Percentiles rank a stretch among this genome's conserved stretches.
Evolutionary conservation across 208 protist species (phyloP).

Genomic region (Leishmania turanica): DNA sequence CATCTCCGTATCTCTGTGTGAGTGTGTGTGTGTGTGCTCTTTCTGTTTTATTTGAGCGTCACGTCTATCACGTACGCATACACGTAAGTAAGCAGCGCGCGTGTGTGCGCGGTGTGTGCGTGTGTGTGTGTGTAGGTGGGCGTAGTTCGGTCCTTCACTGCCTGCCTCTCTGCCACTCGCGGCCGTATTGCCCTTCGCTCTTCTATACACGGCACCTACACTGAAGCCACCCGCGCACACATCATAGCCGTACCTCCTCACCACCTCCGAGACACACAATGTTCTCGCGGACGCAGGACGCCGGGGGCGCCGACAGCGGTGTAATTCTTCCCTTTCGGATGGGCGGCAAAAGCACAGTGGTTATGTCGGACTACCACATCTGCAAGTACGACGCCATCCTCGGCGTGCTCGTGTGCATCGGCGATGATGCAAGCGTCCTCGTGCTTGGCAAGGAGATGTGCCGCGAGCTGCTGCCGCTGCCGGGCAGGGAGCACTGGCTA

Average conservation of each 20-base stretch:
- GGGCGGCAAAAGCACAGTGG: constrained; percentile 54
- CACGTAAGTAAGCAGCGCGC: too few relatives aligned
- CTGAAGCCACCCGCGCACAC: neutral
- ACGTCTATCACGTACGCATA: too few relatives aligned
- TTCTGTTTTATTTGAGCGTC: neutral
- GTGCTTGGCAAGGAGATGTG: constrained; percentile 68
- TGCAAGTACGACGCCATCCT: constrained; percentile 78
- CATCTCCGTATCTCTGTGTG: neutral
- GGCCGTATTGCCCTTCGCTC: neutral
- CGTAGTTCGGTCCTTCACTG: neutral
- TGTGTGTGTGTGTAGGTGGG: neutral
- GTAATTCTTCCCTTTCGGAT: constrained; percentile 40
- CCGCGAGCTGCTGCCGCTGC: constrained; percentile 54
- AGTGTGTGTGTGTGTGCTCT: neutral
- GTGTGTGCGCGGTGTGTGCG: neutral
- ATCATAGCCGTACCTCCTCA: neutral
- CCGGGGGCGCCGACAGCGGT: neutral
- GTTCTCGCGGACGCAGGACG: constrained; percentile 4
- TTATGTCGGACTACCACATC: constrained; percentile 84
- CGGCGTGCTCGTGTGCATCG: constrained; percentile 72
- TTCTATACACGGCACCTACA: neutral
- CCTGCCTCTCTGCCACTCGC: neutral
- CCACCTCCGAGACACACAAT: neutral
- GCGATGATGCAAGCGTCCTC: constrained; percentile 69
- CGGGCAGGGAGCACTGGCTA: constrained; percentile 66